Evolutionary conservation across 768 basidiomycete genomes (phyloP), one percentile per base, ranked within the genome.

Genomic region (Russula brevipes): DNA sequence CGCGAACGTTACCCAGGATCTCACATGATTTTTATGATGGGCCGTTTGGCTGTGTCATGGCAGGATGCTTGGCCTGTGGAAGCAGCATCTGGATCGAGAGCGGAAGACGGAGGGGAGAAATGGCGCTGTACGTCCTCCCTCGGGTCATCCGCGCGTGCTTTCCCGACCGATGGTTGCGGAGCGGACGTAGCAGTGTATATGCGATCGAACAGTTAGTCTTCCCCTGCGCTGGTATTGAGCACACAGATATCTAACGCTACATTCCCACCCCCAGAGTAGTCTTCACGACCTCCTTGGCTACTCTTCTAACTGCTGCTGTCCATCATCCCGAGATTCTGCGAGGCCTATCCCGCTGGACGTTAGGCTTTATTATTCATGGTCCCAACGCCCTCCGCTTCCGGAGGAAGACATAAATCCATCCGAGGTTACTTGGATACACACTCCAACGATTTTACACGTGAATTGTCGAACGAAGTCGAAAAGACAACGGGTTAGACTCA

Each of bases 1-100:
- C 89, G 2, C 82, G 81, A 31, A 69, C 85, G 8, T 78, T 91
- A 44, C 88, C 87, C 0, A 75, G 71, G 42, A 77, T 92, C 53
- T 86, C 89, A 16, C 88, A 92, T 66, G 82, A 92, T 61, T 82
- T 87, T 63, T 89, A 87, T 83, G 90, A 92, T 69, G 88, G 90
- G 0, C 86, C 90, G 1, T 80, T 78, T 60, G 90, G 90, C 0
- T 81, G 86, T 63, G 74, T 86, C 36, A 73, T 91, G 63, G 80
- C 77, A 4, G 89, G 87, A 24, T 87, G 86, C 63, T 71, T 92
- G 47, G 74, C 80, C 17, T 91, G 89, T 64, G 89, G 90, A 4
- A 76, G 80, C 60, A 90, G 88, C 59, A 89, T 92, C 47, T 89
- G 85, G 83, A 80, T 91, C 33, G 90, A 92, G 70, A 84, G 86